These are phyloP conservation scores for Fagus sylvatica DNA, from an alignment of 306 rosid species.

Conservation along the genomic window DNA sequence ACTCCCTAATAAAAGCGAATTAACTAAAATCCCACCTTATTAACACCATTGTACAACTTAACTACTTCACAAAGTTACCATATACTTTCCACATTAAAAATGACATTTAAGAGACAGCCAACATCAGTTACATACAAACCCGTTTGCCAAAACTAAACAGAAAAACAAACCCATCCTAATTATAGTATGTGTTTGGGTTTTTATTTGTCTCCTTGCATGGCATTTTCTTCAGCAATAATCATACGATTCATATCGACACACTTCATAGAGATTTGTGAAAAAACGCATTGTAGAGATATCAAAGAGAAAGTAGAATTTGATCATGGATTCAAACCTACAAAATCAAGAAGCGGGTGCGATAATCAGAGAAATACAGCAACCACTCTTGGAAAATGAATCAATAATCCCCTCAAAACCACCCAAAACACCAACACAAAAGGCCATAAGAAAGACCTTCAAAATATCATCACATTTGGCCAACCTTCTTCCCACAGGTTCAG, in stretches of 20 bases:
- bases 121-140: background rate
- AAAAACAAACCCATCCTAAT: background rate
- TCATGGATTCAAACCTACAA: slow-evolving; percentile 27
- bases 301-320: background rate
- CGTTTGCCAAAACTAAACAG: background rate
- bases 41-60: background rate
- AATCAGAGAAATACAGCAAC: slow-evolving; percentile 23
- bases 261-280: background rate
- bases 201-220: background rate
- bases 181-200: background rate
- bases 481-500: slow-evolving; percentile 79
- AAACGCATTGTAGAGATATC: background rate
- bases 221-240: background rate
- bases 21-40: background rate
- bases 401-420: slow-evolving; percentile 10
- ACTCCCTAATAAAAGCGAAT: background rate
- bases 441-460: slow-evolving; percentile 67
- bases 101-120: background rate
- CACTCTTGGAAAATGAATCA: slow-evolving; percentile 35
- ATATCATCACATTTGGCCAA: slow-evolving; percentile 67
- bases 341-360: slow-evolving; percentile 3
- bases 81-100: background rate
- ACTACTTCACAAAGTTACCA: background rate
- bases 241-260: background rate
- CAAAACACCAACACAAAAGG: slow-evolving; percentile 61